Conservation (phyloP, 148 eudicot species). For the Dianthus caryophyllus region DNA sequence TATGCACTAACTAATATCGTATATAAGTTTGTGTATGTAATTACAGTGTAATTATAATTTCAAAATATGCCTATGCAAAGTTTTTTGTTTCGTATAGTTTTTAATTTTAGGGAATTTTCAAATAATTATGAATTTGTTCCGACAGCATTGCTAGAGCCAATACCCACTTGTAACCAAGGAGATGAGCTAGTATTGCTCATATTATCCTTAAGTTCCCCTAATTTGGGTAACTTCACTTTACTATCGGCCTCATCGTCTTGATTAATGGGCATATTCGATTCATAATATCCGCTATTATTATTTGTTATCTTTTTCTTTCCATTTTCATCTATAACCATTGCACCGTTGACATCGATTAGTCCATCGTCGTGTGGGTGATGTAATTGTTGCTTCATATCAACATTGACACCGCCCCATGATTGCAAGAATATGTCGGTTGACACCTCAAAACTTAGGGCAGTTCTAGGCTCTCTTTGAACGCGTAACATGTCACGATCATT, state of each 20-base stretch:
- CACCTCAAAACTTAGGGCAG: slow-evolving; percentile 54
- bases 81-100: no score
- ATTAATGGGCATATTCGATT: slow-evolving; percentile 18
- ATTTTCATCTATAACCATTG: neutral
- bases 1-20: neutral
- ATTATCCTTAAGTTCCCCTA: slow-evolving; percentile 60
- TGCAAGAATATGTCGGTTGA: slow-evolving; percentile 56
- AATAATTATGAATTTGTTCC: slow-evolving; percentile 29
- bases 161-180: slow-evolving; percentile 77
- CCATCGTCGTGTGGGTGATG: slow-evolving; percentile 4
- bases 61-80: slow-evolving; percentile 3
- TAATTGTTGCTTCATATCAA: slow-evolving; percentile 14
- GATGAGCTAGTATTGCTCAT: slow-evolving; percentile 42
- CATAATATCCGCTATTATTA: slow-evolving; percentile 15
- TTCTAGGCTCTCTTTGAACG: slow-evolving; percentile 39
- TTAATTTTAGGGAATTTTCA: neutral
- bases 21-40: slow-evolving; percentile 13
- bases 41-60: slow-evolving; percentile 9
- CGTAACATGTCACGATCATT: slow-evolving; percentile 25
- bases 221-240: slow-evolving; percentile 53
- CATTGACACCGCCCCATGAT: slow-evolving; percentile 36
- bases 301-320: slow-evolving; percentile 11
- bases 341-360: neutral
- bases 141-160: slow-evolving; percentile 48
- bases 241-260: slow-evolving; percentile 78